phyloP scores from a whole-genome alignment of 2,329 filamentous ascomycete species.

The Aureobasidium mangrovei region DNA sequence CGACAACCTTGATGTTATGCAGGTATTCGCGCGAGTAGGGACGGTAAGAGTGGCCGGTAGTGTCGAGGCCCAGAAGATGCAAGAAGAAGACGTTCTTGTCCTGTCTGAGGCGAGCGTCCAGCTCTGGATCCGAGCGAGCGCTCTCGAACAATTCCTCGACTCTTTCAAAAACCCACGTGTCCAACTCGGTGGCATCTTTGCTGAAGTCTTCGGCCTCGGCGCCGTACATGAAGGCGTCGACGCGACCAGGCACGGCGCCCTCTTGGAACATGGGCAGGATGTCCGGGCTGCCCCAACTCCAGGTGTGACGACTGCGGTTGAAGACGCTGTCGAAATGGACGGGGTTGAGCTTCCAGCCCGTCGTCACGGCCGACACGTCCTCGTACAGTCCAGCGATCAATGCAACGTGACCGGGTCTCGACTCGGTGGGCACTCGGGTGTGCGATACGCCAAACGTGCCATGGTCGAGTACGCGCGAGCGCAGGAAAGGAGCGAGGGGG shows the following conservation, averaged over 20 bases:
- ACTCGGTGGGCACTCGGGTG: constrained; percentile 93
- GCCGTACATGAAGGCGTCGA: constrained; percentile 79
- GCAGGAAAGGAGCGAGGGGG: constrained; percentile 81
- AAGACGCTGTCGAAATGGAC: constrained; percentile 99
- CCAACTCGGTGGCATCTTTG: constrained; percentile 67
- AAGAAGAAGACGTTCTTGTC: constrained; percentile 93
- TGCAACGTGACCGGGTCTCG: constrained; percentile 89
- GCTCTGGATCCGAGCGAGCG: constrained; percentile 66
- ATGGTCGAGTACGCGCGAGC: constrained; percentile 76
- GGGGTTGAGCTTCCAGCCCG: constrained; percentile 96
- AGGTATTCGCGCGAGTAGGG: constrained; percentile 95
- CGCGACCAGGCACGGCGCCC: constrained; percentile 77
- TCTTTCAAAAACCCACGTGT: constrained; percentile 92
- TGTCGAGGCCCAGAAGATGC: constrained; percentile 86
- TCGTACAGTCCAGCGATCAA: constrained; percentile 95
- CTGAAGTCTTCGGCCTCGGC: constrained; percentile 87
- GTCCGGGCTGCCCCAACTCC: constrained; percentile 98
- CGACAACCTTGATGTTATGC: constrained; percentile 88
- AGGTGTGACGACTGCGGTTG: constrained; percentile 91
- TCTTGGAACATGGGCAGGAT: constrained; percentile 96
- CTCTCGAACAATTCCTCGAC: constrained; percentile 80
- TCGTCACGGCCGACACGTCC: constrained; percentile 93
- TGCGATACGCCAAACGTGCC: constrained; percentile 97
- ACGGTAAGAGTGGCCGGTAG: constrained; percentile 72
- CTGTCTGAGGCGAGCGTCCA: constrained; percentile 63